Percentiles rank a stretch among this genome's conserved stretches.
Evolutionary conservation across 176 grass and related monocot genomes (phyloP).

Genomic region (Oryza nivara): DNA sequence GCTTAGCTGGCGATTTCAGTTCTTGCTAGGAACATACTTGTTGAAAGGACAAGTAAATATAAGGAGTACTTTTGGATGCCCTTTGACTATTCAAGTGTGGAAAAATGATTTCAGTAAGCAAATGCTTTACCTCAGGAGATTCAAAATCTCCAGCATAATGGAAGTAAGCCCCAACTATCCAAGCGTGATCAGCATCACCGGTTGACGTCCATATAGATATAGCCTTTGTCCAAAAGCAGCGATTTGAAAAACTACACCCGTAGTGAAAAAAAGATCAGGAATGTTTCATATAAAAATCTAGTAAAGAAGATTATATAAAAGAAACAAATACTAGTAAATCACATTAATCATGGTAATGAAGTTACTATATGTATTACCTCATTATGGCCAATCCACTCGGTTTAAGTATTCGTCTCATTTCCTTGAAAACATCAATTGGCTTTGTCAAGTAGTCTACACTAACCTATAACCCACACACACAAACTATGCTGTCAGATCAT

Average conservation of each 20-base stretch:
- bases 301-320: not conserved
- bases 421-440: conserved; percentile 93
- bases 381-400: conserved; percentile 87
- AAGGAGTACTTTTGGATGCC: too few relatives aligned
- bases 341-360: not conserved
- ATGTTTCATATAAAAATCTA: not conserved
- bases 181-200: conserved; percentile 87
- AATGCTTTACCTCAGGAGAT: conserved; percentile 61
- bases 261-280: conserved; percentile 29
- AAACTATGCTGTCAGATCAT: not conserved
- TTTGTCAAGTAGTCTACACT: conserved; percentile 96
- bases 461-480: conserved; percentile 57
- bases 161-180: conserved; percentile 94
- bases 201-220: conserved; percentile 99
- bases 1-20: too few relatives aligned
- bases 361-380: conserved; percentile 55
- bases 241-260: conserved; percentile 82
- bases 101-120: not conserved
- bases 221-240: conserved; percentile 96
- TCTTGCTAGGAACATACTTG: too few relatives aligned
- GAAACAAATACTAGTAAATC: not conserved
- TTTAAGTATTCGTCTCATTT: conserved; percentile 91
- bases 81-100: not conserved
- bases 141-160: conserved; percentile 92
- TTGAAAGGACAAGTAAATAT: too few relatives aligned